Conservation (phyloP, 352 stramenopile genomes). For the Phytophthora hibernalis region DNA sequence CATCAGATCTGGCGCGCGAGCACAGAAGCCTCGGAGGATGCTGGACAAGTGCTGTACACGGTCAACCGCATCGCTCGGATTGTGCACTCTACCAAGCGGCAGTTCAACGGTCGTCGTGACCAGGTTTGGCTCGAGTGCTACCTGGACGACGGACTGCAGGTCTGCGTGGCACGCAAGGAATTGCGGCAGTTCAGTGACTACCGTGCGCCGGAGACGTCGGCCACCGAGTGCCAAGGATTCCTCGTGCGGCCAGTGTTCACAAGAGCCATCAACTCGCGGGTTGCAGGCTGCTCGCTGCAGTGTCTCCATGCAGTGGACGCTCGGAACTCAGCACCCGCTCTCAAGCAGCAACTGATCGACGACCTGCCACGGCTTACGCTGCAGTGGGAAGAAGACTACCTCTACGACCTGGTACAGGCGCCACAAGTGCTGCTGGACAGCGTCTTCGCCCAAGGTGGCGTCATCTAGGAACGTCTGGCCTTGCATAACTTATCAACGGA, state of each 20-base stretch:
- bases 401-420: constrained; percentile 47
- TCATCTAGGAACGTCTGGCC: background rate
- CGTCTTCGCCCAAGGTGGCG: constrained; percentile 20
- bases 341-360: constrained; percentile 44
- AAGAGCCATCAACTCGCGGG: constrained; percentile 24
- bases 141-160: constrained; percentile 43
- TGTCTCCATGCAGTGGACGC: constrained; percentile 46
- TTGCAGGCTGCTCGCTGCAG: constrained; percentile 48
- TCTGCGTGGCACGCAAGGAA: constrained; percentile 56
- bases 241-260: constrained; percentile 48
- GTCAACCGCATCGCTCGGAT: constrained; percentile 43
- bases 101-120: constrained; percentile 21
- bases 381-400: constrained; percentile 53
- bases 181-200: constrained; percentile 48
- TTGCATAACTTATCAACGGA: constrained; percentile 13
- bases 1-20: constrained; percentile 46
- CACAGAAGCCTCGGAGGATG: constrained; percentile 15
- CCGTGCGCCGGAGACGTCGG: constrained; percentile 27
- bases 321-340: constrained; percentile 14
- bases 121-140: constrained; percentile 59
- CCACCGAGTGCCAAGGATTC: constrained; percentile 47
- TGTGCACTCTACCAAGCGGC: constrained; percentile 35
- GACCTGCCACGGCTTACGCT: constrained; percentile 51
- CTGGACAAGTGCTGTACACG: constrained; percentile 41
- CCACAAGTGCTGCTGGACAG: constrained; percentile 39